Evolutionary conservation across 345 rosid genomes (phyloP), one percentile per base, ranked within the genome.

Genomic region (Sonneratia caseolaris): DNA sequence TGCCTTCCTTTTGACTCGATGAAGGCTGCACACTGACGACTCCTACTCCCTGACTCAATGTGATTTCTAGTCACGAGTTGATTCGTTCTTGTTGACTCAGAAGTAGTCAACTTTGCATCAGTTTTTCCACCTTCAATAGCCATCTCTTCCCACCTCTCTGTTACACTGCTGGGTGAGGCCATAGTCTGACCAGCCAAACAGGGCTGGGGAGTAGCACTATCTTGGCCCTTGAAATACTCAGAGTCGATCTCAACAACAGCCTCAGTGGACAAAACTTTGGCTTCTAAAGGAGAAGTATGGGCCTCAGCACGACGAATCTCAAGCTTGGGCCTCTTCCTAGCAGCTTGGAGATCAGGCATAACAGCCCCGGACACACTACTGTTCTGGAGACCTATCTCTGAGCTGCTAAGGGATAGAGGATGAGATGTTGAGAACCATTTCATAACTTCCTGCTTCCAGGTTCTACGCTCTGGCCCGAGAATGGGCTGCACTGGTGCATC

Each of bases 1-100:
- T 89, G 97, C 71, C 99, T 88, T 81, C 95, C 96, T 77, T 96
- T 96, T 0, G 97, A 79, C 79, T 96, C 97, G 68, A 96, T 91
- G 80, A 86, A 96, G 64, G 99, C 99, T 77, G 74, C 75, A 76
- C 99, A 96, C 72, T 88, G 99, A 66, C 88, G 87, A 77, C 86
- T 92, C 81, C 86, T 91, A 74, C 76, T 85, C 65, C 90, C 89
- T 70, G 77, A 69, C 75, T 85, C 94, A 72, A 82, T 21, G 10
- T 80, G 75, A 80, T 74, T 88, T 82, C 65, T 82, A 82, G 72
- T 59, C 71, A 70, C 72, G 35, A 71, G 55, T 71, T 82, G 85
- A 71, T 76, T 81, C 37, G 77, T 56, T 68, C 83, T 82, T 10
- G 86, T 82, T 66, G 64, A 71, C 74, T 79, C 80, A 47, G 71